Base-by-base conservation (phyloP, 2,329 filamentous ascomycete genomes). In the Ophiostoma ips region DNA sequence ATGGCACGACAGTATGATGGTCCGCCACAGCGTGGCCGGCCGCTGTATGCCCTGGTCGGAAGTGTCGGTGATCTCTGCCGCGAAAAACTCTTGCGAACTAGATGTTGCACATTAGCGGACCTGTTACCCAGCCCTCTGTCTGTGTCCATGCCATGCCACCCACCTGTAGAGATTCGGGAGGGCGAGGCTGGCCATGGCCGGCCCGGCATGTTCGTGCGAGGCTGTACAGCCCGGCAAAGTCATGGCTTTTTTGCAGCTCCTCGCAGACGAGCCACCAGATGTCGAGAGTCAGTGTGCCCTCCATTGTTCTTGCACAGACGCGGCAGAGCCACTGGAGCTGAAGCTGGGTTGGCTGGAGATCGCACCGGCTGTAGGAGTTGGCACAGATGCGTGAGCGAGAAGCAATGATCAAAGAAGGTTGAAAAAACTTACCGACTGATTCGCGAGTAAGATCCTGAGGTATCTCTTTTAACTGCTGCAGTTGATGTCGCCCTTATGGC, bases 11-110 rank as follows among this genome's bases (percentile, higher is more conserved):
- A 79, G 66, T 51, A 84, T 75, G 55, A 87, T 76, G 2, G 80
- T 80, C 47, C 75, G 73, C 83, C 83, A 87, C 46, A 84, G 62
- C 7, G 75, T 70, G 2, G 77, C 75, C 73, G 77, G 81, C 63
- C 75, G 75, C 49, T 70, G 52, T 52, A 61, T 60, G 47, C 60
- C n/a, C n/a, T n/a, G n/a, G n/a, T n/a, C n/a, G n/a, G n/a, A n/a
- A n/a, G n/a, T n/a, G n/a, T n/a, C n/a, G n/a, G n/a, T n/a, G n/a
- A n/a, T n/a, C n/a, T n/a, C n/a, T n/a, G n/a, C 38, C 38, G 38
- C 24, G 19, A 21, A 19, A 24, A 41, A 16, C 12, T 45, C 43
- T 11, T 34, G 30, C 30, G 16, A 16, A 16, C 40, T 43, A 36
- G 35, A n/a, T n/a, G n/a, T n/a, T n/a, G n/a, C n/a, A n/a, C n/a